Conservation (phyloP, 139 green algal species). For the Nannochloris sp. region DNA sequence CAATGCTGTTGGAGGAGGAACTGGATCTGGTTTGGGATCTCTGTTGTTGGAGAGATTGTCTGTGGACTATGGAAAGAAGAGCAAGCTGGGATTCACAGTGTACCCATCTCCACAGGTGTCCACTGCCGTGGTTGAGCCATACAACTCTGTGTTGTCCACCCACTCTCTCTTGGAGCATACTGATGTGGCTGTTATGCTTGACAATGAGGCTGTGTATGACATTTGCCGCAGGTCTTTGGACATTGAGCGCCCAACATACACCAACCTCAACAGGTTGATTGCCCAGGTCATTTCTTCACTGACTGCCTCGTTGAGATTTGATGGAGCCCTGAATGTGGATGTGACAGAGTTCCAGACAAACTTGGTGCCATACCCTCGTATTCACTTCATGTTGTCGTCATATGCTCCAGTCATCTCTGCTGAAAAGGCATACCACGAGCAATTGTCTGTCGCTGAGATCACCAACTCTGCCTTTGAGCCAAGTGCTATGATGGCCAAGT, state of each 20-base stretch:
- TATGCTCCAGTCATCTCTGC: constrained; percentile 97
- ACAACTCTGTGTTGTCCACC: constrained; percentile 95
- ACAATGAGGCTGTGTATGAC: constrained; percentile 97
- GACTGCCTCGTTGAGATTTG: constrained; percentile 90
- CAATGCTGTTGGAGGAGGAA: constrained; percentile 92
- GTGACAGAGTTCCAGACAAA: constrained; percentile 99
- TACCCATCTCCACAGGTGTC: constrained; percentile 91
- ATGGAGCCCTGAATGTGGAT: constrained; percentile 94
- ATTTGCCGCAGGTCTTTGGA: constrained; percentile 94
- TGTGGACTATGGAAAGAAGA: constrained; percentile 99
- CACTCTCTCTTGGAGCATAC: constrained; percentile 97
- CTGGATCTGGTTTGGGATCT: constrained; percentile 89
- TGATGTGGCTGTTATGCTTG: constrained; percentile 93
- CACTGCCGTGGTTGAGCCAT: constrained; percentile 91
- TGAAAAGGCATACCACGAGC: constrained; percentile 99
- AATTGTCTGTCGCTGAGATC: constrained; percentile 96
- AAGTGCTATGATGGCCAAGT: constrained; percentile 95
- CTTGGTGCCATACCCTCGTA: constrained; percentile 96
- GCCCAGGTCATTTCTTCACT: constrained; percentile 92
- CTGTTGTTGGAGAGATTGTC: constrained; percentile 94
- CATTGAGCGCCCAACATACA: constrained; percentile 95
- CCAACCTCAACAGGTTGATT: constrained; percentile 92
- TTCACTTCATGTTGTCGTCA: constrained; percentile 98
- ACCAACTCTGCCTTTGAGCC: constrained; percentile 96
- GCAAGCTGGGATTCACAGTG: constrained; percentile 96